These are phyloP conservation scores for Aspergillus versicolor DNA, from an alignment of 2,329 filamentous ascomycete species.

Conservation along the genomic window DNA sequence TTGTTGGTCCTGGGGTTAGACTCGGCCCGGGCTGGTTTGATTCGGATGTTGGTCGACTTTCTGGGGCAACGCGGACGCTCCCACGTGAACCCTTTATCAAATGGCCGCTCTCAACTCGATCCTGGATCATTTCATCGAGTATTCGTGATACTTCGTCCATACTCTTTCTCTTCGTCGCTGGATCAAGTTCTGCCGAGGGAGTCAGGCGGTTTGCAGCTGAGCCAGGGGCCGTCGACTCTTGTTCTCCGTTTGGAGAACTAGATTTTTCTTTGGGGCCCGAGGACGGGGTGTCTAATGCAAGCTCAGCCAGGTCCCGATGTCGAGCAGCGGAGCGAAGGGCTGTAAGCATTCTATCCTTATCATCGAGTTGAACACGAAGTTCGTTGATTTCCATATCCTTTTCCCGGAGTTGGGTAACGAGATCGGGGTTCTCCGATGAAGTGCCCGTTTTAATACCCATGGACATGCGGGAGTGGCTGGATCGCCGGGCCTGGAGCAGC, in stretches of 20 bases:
- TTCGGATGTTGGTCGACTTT: conserved; percentile 34
- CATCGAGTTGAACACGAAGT: conserved; percentile 82
- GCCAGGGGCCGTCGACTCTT: conserved; percentile 25
- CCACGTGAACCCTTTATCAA: conserved; percentile 66
- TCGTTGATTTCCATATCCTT: conserved; percentile 93
- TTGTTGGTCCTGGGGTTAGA: conserved; percentile 24
- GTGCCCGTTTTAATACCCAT: conserved; percentile 66
- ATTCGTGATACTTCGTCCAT: conserved; percentile 92
- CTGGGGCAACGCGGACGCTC: conserved; percentile 61
- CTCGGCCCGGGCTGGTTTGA: conserved; percentile 25
- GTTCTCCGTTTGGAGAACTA: conserved; percentile 30
- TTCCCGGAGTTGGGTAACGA: conserved; percentile 72
- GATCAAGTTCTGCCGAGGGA: conserved; percentile 31
- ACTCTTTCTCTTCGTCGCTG: conserved; percentile 57
- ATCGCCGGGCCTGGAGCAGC: conserved; percentile 81
- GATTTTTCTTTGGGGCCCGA: conserved; percentile 30
- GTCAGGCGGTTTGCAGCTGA: conserved; percentile 31
- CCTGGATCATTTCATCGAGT: conserved; percentile 94
- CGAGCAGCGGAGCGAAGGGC: conserved; percentile 82
- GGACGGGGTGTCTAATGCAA: conserved; percentile 39
- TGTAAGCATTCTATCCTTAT: conserved; percentile 90
- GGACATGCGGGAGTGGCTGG: conserved; percentile 85
- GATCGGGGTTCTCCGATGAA: conserved; percentile 75
- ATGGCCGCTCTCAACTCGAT: conserved; percentile 75
- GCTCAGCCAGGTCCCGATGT: conserved; percentile 78